Conservation (phyloP, 371 early-diverging fungal genomes). For the Mucor piriformis region DNA sequence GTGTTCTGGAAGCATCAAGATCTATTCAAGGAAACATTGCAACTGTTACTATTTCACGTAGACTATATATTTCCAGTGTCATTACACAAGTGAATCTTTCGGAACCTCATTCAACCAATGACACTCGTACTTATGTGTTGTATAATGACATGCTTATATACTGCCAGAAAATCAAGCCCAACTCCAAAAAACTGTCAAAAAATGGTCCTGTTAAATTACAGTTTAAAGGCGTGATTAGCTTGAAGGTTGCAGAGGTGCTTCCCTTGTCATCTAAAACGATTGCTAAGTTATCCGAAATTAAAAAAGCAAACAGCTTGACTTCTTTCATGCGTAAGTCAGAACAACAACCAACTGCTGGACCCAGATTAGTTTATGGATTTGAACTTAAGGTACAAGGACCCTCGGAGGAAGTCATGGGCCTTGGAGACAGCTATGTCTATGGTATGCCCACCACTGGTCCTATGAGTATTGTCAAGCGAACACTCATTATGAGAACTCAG, state of each 20-base stretch:
- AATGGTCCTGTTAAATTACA: not conserved
- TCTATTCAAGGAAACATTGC: slow-evolving; percentile 18
- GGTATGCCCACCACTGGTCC: slow-evolving; percentile 10
- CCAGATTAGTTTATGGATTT: slow-evolving; percentile 20
- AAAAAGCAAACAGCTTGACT: slow-evolving; percentile 6
- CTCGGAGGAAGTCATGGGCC: not conserved
- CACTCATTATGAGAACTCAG: slow-evolving; percentile 15
- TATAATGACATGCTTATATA: slow-evolving; percentile 25
- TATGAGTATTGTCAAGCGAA: slow-evolving; percentile 6
- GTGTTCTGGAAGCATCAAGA: slow-evolving; percentile 18
- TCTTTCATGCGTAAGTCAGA: slow-evolving; percentile 19
- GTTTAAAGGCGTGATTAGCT: slow-evolving; percentile 22
- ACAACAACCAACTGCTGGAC: not conserved
- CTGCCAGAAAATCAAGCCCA: slow-evolving; percentile 17
- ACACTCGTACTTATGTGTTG: slow-evolving; percentile 22
- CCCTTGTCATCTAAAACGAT: slow-evolving; percentile 10
- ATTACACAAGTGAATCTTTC: slow-evolving; percentile 15
- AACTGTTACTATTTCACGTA: slow-evolving; percentile 13
- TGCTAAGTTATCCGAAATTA: slow-evolving; percentile 13
- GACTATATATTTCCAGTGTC: slow-evolving; percentile 14
- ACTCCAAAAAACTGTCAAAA: not conserved
- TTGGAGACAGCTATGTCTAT: not conserved
- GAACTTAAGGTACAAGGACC: slow-evolving; percentile 8
- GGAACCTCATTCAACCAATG: slow-evolving; percentile 14
- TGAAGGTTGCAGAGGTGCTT: slow-evolving; percentile 17